Conservation (phyloP, 2,329 filamentous ascomycete species). For the Clarireedia sp. region DNA sequence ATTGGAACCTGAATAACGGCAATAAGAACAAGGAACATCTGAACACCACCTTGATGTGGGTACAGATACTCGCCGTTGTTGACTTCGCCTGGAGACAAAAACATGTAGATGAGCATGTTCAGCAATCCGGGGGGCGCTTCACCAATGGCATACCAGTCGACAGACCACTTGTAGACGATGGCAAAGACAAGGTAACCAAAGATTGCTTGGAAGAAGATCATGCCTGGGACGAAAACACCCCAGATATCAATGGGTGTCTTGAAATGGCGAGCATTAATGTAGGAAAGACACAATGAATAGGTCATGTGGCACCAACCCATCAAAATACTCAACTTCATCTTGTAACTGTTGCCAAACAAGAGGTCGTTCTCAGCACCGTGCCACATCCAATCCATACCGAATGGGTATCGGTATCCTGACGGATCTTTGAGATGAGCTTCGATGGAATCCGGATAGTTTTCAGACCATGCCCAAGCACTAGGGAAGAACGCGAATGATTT, state of each 20-base stretch:
- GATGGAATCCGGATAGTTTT: constrained; percentile 58
- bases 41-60: constrained; percentile 64
- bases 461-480: constrained; percentile 77
- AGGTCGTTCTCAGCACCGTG: constrained; percentile 92
- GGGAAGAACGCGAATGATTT: constrained; percentile 82
- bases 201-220: constrained; percentile 99
- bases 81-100: constrained; percentile 71
- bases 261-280: constrained; percentile 91
- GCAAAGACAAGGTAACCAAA: constrained; percentile 93
- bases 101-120: constrained; percentile 99
- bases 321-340: constrained; percentile 99
- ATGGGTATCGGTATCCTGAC: constrained; percentile 75
- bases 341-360: constrained; percentile 95
- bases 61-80: constrained; percentile 62
- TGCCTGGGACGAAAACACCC: constrained; percentile 94
- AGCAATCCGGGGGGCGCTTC: constrained; percentile 74
- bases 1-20: constrained; percentile 84
- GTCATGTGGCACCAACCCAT: constrained; percentile 99
- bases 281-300: constrained; percentile 88
- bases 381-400: constrained; percentile 94
- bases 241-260: constrained; percentile 91
- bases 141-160: constrained; percentile 67
- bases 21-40: constrained; percentile 70
- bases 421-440: constrained; percentile 53
- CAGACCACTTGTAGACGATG: constrained; percentile 94